phyloP scores from a whole-genome alignment of 139 green algal species.

The Coccomyxa sp. region DNA sequence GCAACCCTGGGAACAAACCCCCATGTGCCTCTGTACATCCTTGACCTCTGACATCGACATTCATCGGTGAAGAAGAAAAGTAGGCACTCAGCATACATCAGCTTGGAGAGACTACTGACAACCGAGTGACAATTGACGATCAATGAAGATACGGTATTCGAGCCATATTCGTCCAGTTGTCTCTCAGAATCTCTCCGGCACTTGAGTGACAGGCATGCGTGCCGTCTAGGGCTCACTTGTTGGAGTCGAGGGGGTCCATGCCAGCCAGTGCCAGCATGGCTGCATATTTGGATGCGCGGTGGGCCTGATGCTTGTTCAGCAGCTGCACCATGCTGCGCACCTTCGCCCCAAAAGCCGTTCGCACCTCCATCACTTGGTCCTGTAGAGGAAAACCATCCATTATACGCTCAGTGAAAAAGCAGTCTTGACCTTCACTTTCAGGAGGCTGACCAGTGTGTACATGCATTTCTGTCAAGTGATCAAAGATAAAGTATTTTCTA shows the following conservation, averaged over 20 bases:
- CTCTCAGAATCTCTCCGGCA: too few species aligned
- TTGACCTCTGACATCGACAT: background rate
- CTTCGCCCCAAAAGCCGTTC: constrained; percentile 40
- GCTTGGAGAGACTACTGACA: background rate
- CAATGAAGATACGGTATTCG: too few species aligned
- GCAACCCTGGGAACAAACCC: background rate
- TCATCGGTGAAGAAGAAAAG: background rate
- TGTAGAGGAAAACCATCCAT: constrained; percentile 16
- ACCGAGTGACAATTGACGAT: too few species aligned
- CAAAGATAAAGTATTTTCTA: too few species aligned
- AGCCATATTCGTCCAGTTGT: too few species aligned
- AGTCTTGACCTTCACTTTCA: too few species aligned
- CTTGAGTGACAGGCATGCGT: too few species aligned
- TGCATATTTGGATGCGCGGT: constrained; percentile 58
- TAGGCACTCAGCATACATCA: background rate
- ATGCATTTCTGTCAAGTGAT: too few species aligned
- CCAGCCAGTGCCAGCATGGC: constrained; percentile 57
- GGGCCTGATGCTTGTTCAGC: constrained; percentile 11
- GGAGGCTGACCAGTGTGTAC: too few species aligned
- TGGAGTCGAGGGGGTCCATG: background rate
- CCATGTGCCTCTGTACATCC: background rate
- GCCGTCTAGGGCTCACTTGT: background rate
- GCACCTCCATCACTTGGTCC: constrained; percentile 56
- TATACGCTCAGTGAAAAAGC: too few species aligned
- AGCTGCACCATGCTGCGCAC: constrained; percentile 29